A percentile compares a stretch with the other conserved stretches of the same genome.
Evolutionary conservation across 75 land plant genomes (phyloP).

Genomic region (Larix kaempferi): DNA sequence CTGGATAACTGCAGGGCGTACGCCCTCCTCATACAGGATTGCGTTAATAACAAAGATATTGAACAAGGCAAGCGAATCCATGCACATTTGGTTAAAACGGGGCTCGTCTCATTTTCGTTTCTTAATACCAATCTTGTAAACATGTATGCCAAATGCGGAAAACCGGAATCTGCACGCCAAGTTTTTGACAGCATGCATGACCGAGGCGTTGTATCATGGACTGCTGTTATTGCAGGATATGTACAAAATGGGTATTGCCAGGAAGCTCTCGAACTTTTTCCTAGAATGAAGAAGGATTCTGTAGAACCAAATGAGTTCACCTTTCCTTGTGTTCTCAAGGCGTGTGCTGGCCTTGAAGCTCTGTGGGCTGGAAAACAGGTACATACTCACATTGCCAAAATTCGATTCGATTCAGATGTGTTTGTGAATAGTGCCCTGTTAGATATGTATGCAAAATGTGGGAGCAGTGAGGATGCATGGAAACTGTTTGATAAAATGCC

Average conservation of each 20-base stretch:
- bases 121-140: constrained; percentile 3
- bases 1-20: background rate
- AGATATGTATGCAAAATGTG: constrained; percentile 56
- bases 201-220: constrained; percentile 18
- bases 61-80: background rate
- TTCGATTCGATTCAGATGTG: constrained; percentile 13
- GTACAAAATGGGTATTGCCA: background rate
- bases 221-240: constrained; percentile 15
- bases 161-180: constrained; percentile 13
- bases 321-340: constrained; percentile 8
- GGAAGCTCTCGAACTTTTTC: background rate
- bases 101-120: background rate
- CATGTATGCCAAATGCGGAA: constrained; percentile 11
- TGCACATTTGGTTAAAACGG: background rate
- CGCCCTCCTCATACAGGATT: background rate
- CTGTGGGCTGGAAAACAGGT: constrained; percentile 2
- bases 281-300: background rate
- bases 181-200: constrained; percentile 34
- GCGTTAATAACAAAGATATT: background rate
- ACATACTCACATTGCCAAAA: background rate
- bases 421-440: constrained; percentile 11
- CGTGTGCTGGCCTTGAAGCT: constrained; percentile 6
- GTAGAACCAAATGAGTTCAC: constrained; percentile 4
- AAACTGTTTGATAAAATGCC: constrained; percentile 54
- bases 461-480: constrained; percentile 37